Evolutionary conservation across 108 stramenopile species (phyloP).

Genomic region (Skeletonema menzelii): DNA sequence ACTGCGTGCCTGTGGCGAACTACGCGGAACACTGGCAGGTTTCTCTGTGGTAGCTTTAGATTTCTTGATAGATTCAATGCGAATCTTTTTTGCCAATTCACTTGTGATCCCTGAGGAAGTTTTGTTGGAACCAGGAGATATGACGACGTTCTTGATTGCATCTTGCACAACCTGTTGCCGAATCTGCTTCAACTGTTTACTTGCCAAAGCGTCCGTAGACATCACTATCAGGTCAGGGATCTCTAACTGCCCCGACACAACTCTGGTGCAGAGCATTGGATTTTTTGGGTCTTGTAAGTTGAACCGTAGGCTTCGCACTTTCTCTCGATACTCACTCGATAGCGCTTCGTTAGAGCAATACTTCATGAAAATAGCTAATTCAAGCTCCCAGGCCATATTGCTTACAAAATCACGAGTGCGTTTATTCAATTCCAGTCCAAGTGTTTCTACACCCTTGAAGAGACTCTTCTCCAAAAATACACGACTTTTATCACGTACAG

Average conservation of each 20-base stretch:
- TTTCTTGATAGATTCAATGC: constrained; percentile 25
- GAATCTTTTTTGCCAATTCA: constrained; percentile 31
- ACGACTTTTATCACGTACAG: constrained; percentile 53
- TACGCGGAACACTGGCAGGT: not conserved
- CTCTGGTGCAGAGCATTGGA: constrained; percentile 57
- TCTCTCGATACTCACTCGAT: constrained; percentile 53
- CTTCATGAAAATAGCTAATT: constrained; percentile 53
- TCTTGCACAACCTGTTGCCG: constrained; percentile 52
- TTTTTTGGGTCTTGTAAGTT: constrained; percentile 64
- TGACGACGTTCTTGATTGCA: constrained; percentile 41
- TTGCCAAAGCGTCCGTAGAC: constrained; percentile 65
- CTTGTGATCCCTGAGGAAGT: constrained; percentile 5
- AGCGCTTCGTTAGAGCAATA: constrained; percentile 21
- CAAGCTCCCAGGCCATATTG: constrained; percentile 68
- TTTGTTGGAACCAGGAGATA: constrained; percentile 34
- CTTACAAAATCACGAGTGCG: constrained; percentile 41
- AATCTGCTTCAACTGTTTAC: constrained; percentile 46
- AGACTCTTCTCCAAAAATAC: constrained; percentile 48
- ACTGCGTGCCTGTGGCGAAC: not conserved
- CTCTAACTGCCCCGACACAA: constrained; percentile 54
- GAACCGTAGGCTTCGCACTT: constrained; percentile 52
- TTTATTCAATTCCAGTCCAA: constrained; percentile 32
- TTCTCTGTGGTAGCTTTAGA: not conserved
- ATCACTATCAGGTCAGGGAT: constrained; percentile 53
- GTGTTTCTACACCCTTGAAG: constrained; percentile 41